These are phyloP conservation scores for Cornus suecica DNA, from an alignment of 148 eudicot genomes.

Conservation along the genomic window DNA sequence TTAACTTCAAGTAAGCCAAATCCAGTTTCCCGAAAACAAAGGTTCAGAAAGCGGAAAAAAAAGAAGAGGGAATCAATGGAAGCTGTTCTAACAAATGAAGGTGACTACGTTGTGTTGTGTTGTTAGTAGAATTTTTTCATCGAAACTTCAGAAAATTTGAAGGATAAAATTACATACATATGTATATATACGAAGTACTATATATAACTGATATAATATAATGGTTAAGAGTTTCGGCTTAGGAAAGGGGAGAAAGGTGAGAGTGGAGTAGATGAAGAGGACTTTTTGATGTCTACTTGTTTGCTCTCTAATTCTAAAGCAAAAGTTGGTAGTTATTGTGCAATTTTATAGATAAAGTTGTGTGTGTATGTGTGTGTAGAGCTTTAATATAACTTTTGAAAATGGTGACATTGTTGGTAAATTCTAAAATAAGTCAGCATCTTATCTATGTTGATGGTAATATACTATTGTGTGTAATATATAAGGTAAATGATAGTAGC, in stretches of 20 bases:
- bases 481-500: background rate
- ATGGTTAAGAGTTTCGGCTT: background rate
- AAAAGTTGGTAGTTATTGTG: background rate
- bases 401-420: background rate
- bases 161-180: too few species aligned
- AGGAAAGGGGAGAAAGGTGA: slow-evolving; percentile 11
- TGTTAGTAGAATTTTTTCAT: too few species aligned
- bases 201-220: too few species aligned
- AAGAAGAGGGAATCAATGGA: too few species aligned
- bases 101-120: too few species aligned
- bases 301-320: slow-evolving; percentile 11
- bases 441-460: background rate
- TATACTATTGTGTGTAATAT: background rate
- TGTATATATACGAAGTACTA: too few species aligned
- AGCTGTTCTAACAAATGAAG: too few species aligned
- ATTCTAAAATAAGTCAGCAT: background rate
- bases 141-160: too few species aligned
- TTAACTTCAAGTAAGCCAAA: background rate
- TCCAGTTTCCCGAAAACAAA: too few species aligned
- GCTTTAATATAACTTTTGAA: background rate
- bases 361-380: background rate
- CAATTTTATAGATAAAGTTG: background rate
- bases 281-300: background rate
- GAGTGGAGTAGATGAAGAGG: slow-evolving; percentile 44
- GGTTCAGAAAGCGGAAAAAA: too few species aligned